Evolutionary conservation across 2,329 filamentous ascomycete genomes (phyloP).

Genomic region (Allantophomopsis cytisporea): DNA sequence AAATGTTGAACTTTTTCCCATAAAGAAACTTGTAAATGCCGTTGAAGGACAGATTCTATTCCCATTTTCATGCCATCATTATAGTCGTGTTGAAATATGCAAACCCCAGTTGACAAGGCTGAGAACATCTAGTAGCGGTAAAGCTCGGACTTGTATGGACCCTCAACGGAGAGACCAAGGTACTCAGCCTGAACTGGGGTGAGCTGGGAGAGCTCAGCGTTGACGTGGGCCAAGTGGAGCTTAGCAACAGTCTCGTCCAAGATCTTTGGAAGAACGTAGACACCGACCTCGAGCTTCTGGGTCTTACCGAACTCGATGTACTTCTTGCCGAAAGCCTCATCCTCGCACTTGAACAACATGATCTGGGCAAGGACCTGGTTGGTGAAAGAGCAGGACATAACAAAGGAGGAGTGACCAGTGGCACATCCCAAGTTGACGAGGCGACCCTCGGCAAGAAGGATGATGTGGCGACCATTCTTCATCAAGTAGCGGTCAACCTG

Average conservation of each 20-base stretch:
- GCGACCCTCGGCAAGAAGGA: constrained; percentile 95
- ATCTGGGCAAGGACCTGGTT: constrained; percentile 99
- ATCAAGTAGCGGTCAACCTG: constrained; percentile 98
- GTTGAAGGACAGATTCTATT: constrained; percentile 49
- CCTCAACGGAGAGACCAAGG: constrained; percentile 72
- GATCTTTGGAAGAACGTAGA: constrained; percentile 97
- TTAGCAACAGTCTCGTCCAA: constrained; percentile 96
- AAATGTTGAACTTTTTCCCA: constrained; percentile 21
- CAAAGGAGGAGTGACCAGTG: constrained; percentile 97
- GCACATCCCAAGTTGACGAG: constrained; percentile 99
- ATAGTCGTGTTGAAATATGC: constrained; percentile 13
- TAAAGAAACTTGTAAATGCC: constrained; percentile 28
- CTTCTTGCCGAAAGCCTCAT: constrained; percentile 80
- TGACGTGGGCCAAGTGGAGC: constrained; percentile 86
- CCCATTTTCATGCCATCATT: constrained; percentile 45
- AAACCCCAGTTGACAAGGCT: constrained; percentile 4
- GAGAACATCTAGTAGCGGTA: constrained; percentile 20
- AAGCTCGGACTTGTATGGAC: constrained; percentile 94
- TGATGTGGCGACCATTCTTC: constrained; percentile 89
- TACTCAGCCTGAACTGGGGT: constrained; percentile 85
- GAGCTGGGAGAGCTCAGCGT: constrained; percentile 84
- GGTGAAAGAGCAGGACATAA: constrained; percentile 99
- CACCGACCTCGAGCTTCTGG: constrained; percentile 79
- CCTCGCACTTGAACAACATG: constrained; percentile 88
- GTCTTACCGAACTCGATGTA: constrained; percentile 92